These are phyloP conservation scores for Chaetomidium leptoderma DNA, from an alignment of 495 filamentous ascomycete genomes.

Conservation along the genomic window DNA sequence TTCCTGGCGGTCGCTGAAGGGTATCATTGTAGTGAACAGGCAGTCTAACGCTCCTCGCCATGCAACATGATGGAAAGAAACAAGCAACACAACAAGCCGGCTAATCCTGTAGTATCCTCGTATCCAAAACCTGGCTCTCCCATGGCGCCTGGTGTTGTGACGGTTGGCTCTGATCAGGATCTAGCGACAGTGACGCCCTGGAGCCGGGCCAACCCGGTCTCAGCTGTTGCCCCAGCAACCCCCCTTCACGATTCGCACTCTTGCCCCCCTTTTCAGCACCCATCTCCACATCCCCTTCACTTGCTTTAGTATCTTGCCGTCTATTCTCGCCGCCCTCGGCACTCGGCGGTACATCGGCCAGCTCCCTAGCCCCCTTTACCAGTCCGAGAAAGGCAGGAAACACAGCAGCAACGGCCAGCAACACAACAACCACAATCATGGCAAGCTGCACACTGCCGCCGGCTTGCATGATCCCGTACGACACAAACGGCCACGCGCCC, in stretches of 20 bases:
- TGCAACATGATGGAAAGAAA: not conserved
- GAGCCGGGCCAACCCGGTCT: not conserved
- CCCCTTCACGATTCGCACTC: not conserved
- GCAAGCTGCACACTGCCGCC: conserved; percentile 35
- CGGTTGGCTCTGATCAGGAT: not conserved
- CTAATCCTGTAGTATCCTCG: conserved; percentile 14
- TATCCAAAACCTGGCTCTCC: conserved; percentile 17
- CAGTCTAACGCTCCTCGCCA: not conserved
- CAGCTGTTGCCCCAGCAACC: not conserved
- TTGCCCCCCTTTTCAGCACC: not conserved
- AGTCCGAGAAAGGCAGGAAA: conserved; percentile 40
- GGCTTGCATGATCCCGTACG: conserved; percentile 36
- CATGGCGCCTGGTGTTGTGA: conserved; percentile 10
- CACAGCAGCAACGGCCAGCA: conserved; percentile 32
- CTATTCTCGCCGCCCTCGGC: not conserved
- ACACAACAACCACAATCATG: conserved; percentile 34
- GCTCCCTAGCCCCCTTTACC: conserved; percentile 33
- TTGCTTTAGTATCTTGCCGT: not conserved
- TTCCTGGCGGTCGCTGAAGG: not conserved
- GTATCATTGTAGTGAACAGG: not conserved
- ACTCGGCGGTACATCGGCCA: conserved; percentile 31
- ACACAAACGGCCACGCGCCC: conserved; percentile 62
- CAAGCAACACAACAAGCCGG: not conserved
- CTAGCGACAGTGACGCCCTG: not conserved
- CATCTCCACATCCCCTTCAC: not conserved